A percentile compares a stretch with the other conserved stretches of the same genome.
Conservation (phyloP, 306 rosid genomes). For the Morella rubra region DNA sequence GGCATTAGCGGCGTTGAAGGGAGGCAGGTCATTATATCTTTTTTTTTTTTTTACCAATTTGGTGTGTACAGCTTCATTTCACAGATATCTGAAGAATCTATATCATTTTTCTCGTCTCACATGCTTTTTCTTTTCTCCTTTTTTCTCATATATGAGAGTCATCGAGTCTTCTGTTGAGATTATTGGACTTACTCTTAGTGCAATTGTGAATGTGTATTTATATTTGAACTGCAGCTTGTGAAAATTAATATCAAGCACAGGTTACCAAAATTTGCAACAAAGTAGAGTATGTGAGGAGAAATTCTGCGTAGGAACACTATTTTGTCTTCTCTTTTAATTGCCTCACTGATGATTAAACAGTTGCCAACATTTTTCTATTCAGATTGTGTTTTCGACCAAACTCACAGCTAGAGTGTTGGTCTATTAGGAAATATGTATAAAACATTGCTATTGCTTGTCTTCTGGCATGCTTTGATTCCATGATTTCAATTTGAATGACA, state of each 20-base stretch:
- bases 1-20: slow-evolving; percentile 94
- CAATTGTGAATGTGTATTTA: not conserved
- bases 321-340: not conserved
- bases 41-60: slow-evolving; percentile 22
- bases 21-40: slow-evolving; percentile 65
- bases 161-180: not conserved
- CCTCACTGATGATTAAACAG: not conserved
- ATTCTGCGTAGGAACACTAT: not conserved
- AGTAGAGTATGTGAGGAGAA: not conserved
- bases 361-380: not conserved
- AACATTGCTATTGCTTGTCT: not conserved
- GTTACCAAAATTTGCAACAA: not conserved
- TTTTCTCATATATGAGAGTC: not conserved
- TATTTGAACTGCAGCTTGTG: not conserved
- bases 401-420: not conserved
- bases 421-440: not conserved
- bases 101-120: not conserved
- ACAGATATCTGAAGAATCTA: not conserved
- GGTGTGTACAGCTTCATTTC: not conserved
- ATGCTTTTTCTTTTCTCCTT: not conserved
- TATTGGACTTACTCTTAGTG: not conserved
- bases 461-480: not conserved
- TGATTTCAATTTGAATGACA: not conserved
- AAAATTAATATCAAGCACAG: not conserved
- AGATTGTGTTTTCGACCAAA: not conserved